Evolutionary conservation across 371 early-diverging fungal genomes (phyloP).

Genomic region (Mucor indicus): DNA sequence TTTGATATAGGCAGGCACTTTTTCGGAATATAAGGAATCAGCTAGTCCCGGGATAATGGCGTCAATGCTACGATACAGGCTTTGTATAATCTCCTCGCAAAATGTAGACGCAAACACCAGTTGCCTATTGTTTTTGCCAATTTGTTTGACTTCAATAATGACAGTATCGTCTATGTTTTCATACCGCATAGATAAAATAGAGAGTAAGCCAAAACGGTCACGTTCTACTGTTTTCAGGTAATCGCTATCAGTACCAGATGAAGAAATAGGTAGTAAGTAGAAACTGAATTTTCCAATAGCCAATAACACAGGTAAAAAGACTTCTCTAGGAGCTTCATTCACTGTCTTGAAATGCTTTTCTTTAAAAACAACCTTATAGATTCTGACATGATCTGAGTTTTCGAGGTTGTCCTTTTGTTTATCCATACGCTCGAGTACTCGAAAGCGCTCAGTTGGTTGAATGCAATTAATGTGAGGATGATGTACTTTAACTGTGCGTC

Average conservation of each 20-base stretch:
- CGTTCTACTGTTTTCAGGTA: conserved; percentile 32
- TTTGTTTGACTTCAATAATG: conserved; percentile 25
- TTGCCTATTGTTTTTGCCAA: conserved; percentile 16
- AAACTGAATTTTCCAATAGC: conserved; percentile 43
- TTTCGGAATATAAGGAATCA: conserved; percentile 6
- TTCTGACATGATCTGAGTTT: conserved; percentile 21
- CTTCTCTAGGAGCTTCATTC: conserved; percentile 20
- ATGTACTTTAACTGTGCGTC: conserved; percentile 17
- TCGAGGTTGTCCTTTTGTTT: conserved; percentile 31
- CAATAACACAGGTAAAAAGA: conserved; percentile 28
- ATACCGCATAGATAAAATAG: conserved; percentile 26
- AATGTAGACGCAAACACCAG: conserved; percentile 30
- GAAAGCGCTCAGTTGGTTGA: conserved; percentile 18
- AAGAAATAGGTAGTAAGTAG: conserved; percentile 27
- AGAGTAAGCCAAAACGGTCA: conserved; percentile 37
- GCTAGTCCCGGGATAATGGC: conserved; percentile 16
- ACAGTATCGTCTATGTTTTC: conserved; percentile 35
- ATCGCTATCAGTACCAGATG: conserved; percentile 14
- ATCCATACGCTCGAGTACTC: conserved; percentile 23
- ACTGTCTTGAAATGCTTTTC: conserved; percentile 22
- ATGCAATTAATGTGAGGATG: conserved; percentile 17
- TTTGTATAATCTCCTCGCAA: conserved; percentile 30
- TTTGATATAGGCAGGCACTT: conserved; percentile 17
- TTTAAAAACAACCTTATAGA: conserved; percentile 37
- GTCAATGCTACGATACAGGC: conserved; percentile 29